phyloP scores from a whole-genome alignment of 805 yeast species.

The Candida morakotiae region DNA sequence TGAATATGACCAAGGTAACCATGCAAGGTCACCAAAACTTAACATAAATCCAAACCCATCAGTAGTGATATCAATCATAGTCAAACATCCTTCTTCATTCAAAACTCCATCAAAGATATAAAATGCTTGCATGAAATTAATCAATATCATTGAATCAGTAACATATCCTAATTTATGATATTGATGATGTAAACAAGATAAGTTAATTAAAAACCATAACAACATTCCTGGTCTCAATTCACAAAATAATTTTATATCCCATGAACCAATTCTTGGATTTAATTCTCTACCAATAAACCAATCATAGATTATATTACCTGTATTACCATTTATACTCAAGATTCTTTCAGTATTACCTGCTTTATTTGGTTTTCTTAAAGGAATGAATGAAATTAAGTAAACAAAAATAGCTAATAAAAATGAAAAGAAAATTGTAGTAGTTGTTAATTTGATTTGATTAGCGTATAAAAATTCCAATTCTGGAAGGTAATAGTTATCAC shows the following conservation, averaged over 20 bases:
- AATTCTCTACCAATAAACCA: conserved; percentile 98
- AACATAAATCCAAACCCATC: conserved; percentile 98
- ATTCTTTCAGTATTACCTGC: conserved; percentile 59
- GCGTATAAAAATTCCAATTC: conserved; percentile 76
- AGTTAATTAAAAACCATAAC: conserved; percentile 75
- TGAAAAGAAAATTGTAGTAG: conserved; percentile 62
- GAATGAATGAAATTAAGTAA: conserved; percentile 65
- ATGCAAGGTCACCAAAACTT: conserved; percentile 86
- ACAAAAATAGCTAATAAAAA: conserved; percentile 58
- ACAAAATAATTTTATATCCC: conserved; percentile 89
- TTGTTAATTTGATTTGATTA: conserved; percentile 61
- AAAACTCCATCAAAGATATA: conserved; percentile 90
- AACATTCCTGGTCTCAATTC: conserved; percentile 94
- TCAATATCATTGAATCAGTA: conserved; percentile 67
- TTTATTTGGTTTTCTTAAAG: conserved; percentile 49
- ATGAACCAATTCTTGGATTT: conserved; percentile 80
- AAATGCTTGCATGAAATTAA: conserved; percentile 66
- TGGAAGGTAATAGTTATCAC: conserved; percentile 56
- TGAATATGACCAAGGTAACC: conserved; percentile 90
- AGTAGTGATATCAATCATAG: conserved; percentile 94
- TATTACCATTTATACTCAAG: conserved; percentile 82
- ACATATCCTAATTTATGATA: conserved; percentile 56
- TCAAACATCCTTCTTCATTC: conserved; percentile 82
- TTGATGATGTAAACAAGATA: conserved; percentile 80
- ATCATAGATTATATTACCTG: conserved; percentile 71